phyloP scores from a whole-genome alignment of 2,329 filamentous ascomycete genomes.

The Fusarium nematophilum region DNA sequence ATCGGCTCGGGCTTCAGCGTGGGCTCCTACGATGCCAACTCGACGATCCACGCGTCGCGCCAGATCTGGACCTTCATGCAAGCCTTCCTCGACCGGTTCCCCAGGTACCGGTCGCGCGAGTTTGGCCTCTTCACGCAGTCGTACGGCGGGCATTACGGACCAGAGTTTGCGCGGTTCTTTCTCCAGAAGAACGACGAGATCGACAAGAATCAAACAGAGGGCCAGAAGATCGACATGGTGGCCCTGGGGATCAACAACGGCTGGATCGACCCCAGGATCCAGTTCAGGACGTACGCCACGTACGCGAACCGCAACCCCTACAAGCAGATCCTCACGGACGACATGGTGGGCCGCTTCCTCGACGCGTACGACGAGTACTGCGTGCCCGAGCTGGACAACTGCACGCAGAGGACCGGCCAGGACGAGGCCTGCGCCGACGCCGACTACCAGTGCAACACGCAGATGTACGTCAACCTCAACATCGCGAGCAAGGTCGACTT shows the following conservation, averaged over 20 bases:
- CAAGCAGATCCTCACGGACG: constrained; percentile 43
- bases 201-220: constrained; percentile 51
- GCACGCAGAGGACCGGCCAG: constrained; percentile 36
- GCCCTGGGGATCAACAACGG: constrained; percentile 68
- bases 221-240: constrained; percentile 59
- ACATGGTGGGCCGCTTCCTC: constrained; percentile 34
- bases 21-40: constrained; percentile 44
- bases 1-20: constrained; percentile 47
- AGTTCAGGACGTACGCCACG: constrained; percentile 48
- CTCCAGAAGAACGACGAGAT: constrained; percentile 67
- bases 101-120: constrained; percentile 68
- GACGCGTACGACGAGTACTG: constrained; percentile 46
- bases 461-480: constrained; percentile 41
- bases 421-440: constrained; percentile 44
- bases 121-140: constrained; percentile 65
- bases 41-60: constrained; percentile 46
- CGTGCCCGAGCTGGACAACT: constrained; percentile 37
- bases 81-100: constrained; percentile 72
- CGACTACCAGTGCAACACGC: constrained; percentile 41
- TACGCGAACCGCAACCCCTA: constrained; percentile 50
- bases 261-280: constrained; percentile 60
- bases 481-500: constrained; percentile 48
- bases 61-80: constrained; percentile 67
- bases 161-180: constrained; percentile 66
- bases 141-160: constrained; percentile 70